A percentile compares a stretch with the other conserved stretches of the same genome.
Evolutionary conservation across 768 basidiomycete genomes (phyloP).

Genomic region (Lactarius evosmus): DNA sequence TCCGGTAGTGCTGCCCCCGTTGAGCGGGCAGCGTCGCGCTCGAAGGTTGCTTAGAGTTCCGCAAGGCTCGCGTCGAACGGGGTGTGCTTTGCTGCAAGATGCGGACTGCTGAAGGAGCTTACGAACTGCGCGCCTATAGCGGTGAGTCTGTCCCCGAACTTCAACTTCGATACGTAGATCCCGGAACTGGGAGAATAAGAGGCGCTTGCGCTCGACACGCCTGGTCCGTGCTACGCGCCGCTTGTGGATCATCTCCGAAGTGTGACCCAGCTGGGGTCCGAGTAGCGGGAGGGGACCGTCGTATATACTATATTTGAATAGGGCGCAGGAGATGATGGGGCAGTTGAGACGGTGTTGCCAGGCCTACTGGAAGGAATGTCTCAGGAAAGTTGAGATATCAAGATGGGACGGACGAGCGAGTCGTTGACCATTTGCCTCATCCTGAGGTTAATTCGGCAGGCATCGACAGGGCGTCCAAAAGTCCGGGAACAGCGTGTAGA

Average conservation of each 20-base stretch:
- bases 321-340: constrained; percentile 69
- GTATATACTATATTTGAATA: constrained; percentile 58
- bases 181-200: constrained; percentile 36
- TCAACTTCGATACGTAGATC: constrained; percentile 39
- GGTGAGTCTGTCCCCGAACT: constrained; percentile 38
- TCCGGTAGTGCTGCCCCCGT: constrained; percentile 44
- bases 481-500: constrained; percentile 44
- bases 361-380: constrained; percentile 39
- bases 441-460: constrained; percentile 46
- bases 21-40: constrained; percentile 43
- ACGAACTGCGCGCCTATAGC: constrained; percentile 16
- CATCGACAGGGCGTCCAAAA: constrained; percentile 56
- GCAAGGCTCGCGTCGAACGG: constrained; percentile 36
- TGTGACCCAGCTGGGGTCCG: constrained; percentile 68
- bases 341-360: constrained; percentile 54
- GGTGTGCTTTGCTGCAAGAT: constrained; percentile 35
- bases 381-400: background rate
- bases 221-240: constrained; percentile 45
- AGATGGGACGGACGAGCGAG: constrained; percentile 46
- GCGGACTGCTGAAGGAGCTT: constrained; percentile 29
- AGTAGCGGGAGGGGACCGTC: constrained; percentile 76
- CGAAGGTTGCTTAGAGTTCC: constrained; percentile 37
- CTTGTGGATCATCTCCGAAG: constrained; percentile 64
- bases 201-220: constrained; percentile 40
- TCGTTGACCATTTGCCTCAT: constrained; percentile 47